Base-by-base conservation (phyloP, 106 monocot genomes). In the Xerophyta viscosa region DNA sequence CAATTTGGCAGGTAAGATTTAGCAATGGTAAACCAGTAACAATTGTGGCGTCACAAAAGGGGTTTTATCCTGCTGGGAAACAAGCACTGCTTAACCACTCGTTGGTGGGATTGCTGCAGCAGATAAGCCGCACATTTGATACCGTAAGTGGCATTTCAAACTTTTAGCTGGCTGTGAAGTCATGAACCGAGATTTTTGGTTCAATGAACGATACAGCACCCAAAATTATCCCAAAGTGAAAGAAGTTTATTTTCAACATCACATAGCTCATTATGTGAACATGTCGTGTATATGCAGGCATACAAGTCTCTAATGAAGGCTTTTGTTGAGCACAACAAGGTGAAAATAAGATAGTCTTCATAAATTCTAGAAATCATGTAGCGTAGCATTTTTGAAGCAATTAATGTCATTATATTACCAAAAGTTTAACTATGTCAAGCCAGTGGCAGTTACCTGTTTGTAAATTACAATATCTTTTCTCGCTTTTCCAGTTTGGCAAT, bases 241-340 rank as follows among this genome's bases (percentile, higher is more conserved):
- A 48, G 15, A 48, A 19, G 21, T 48, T 19, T 33, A 33, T 6
- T 33, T 11, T 42, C 15, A 14, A 20, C 62, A 41, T 24, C 2
- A 11, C 18, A 51, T 8, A 20, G 17, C 46, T 20, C 8, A 61
- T 53, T 52, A 25, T 43, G 37, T 33, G 7, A 33, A 33, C 11
- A 6, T 33, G 5, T 5, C 5, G 33, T 41, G 13, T 44, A 25
- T 2, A 64, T 79, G 72, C 76, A 96, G 94, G 84, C 94, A 37
- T 96, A 96, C 56, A 85, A 81, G 54, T 52, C 84, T 31, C 81
- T 96, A 28, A 88, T 88, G 81, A 96, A 96, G 70, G 88, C 84
- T 61, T 96, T 96, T 48, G 37, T 62, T 24, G 94, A 88, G 64
- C 94, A 88, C 54, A 96, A 96, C 45, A 96, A 96, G 88, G 94